Base-by-base conservation (phyloP, 148 eudicot species). In the Bassia scoparia region DNA sequence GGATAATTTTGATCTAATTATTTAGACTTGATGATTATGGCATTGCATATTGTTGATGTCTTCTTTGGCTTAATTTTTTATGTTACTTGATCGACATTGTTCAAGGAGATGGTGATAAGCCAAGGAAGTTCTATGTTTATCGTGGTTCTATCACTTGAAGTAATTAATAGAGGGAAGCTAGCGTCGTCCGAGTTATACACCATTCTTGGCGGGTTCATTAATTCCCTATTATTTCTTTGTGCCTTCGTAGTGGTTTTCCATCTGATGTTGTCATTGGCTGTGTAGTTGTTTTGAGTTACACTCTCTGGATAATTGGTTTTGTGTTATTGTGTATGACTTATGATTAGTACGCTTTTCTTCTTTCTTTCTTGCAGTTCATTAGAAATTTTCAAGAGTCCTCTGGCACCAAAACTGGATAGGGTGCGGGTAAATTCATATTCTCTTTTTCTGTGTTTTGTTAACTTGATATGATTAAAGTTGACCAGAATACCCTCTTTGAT, bases 401-500 rank as follows among this genome's bases (percentile, higher is more conserved):
- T 83, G 97, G 96, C 76, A 61, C 80, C 74, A 89, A 67, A 86
- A 88, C 91, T 67, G 97, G 96, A 17, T 92, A 96, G 97, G 97
- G 97, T 72, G 82, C 96, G 69, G 96, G 97, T 92, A 83, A 85
- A 82, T 75, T 71, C 31, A 10, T 1, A 30, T 59, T 59, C 52
- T 52, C 38, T 59, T 65, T 24, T 44, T 63, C 5, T 46, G 38
- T 17, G 46, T 15, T 53, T 24, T 37, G 43, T 48, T 66, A 4
- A 41, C 21, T n/a, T 58, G 23, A n/a, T 10, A 11, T 15, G 13
- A 44, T 58, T 4, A 77, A 80, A 63, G 92, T 84, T 37, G 90
- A 86, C 59, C 86, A 81, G 74, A 69, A 49, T 68, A 83, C 84
- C 20, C 87, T 88, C 24, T 88, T 84, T 31, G 87, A 86, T 59